Conservation (phyloP, 1,284 basidiomycete genomes). For the Ustanciosporium gigantosporum region DNA sequence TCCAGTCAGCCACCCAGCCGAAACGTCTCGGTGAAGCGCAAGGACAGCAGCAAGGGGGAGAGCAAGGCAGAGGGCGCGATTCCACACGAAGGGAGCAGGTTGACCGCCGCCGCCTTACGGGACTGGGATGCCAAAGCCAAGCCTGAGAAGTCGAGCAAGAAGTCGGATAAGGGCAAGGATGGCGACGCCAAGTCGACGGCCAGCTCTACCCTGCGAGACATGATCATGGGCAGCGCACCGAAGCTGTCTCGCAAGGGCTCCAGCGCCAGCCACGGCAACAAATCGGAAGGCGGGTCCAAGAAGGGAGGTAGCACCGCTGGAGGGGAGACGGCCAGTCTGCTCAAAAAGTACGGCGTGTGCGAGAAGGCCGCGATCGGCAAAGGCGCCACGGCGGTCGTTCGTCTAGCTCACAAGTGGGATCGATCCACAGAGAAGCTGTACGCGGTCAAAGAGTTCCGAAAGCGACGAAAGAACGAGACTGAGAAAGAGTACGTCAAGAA, state of each 20-base stretch:
- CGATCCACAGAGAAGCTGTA: slow-evolving; percentile 95
- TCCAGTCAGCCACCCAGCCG: slow-evolving; percentile 46
- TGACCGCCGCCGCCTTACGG: slow-evolving; percentile 54
- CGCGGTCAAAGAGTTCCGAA: slow-evolving; percentile 98
- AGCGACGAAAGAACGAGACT: slow-evolving; percentile 94
- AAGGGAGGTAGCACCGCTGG: slow-evolving; percentile 43
- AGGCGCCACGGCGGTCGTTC: slow-evolving; percentile 93
- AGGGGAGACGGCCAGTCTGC: slow-evolving; percentile 54
- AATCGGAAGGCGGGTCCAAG: slow-evolving; percentile 47
- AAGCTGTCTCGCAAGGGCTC: slow-evolving; percentile 55
- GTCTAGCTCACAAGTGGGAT: slow-evolving; percentile 98
- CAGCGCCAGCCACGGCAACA: slow-evolving; percentile 44
- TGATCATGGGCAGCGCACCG: slow-evolving; percentile 57
- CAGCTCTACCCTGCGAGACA: slow-evolving; percentile 55
- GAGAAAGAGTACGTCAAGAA: slow-evolving; percentile 99
- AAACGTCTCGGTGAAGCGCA: slow-evolving; percentile 48
- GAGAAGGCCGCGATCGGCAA: slow-evolving; percentile 96
- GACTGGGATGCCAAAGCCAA: slow-evolving; percentile 54
- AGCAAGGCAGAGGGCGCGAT: slow-evolving; percentile 4
- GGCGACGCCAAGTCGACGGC: slow-evolving; percentile 53
- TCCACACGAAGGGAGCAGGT: slow-evolving; percentile 37
- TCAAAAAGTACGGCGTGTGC: slow-evolving; percentile 94
- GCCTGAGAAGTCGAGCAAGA: slow-evolving; percentile 33
- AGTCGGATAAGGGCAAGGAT: slow-evolving; percentile 39
- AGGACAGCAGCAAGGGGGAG: slow-evolving; percentile 15